Base-by-base conservation (phyloP, 2,329 filamentous ascomycete genomes). In the Aphanoascus verrucosus region DNA sequence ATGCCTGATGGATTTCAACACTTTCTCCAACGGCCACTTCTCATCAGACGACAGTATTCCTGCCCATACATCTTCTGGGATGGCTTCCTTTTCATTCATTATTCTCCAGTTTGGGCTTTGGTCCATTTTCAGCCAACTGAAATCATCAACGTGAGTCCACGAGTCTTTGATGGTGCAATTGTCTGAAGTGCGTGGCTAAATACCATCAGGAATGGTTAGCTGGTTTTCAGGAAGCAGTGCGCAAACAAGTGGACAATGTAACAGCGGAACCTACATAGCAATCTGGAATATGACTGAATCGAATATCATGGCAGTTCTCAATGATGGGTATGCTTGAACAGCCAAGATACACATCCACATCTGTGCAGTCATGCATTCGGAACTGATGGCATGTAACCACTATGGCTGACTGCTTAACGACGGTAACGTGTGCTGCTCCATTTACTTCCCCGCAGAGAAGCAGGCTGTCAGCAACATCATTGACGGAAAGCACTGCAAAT, bases 131-230 rank as follows among this genome's bases (percentile, higher is more conserved):
- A 96, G 78, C 93, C 93, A 97, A 71, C 94, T 94, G 76, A 98
- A 98, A 67, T 98, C 93, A 67, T 97, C 88, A 14, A 97, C 86
- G 63, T 93, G 82, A 61, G 90, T 79, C 88, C 88, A 98, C 62
- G 85, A 80, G 65, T 94, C 91, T 52, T 65, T 61, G 5, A 65
- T 57, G 31, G 67, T 60, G 2, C 60, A 59, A 34, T 62, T 61
- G 53, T 65, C 65, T 31, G 67, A 63, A 15, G 64, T 56, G 42
- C 67, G 55, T 34, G 64, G 59, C 65, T 71, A 11, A 11, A 19
- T 49, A 28, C 7, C 23, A 28, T 28, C 23, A 28, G 7, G 15
- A 34, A 31, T 7, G 35, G 15, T 17, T 47, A 12, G 23, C 17
- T 23, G 5, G 15, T 17, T 44, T 4, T 20, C 11, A 47, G 11